Percentiles rank a stretch among this genome's conserved stretches.
Evolutionary conservation across 1,139 yeast genomes (phyloP).

Genomic region (Blastobotrys elegans): DNA sequence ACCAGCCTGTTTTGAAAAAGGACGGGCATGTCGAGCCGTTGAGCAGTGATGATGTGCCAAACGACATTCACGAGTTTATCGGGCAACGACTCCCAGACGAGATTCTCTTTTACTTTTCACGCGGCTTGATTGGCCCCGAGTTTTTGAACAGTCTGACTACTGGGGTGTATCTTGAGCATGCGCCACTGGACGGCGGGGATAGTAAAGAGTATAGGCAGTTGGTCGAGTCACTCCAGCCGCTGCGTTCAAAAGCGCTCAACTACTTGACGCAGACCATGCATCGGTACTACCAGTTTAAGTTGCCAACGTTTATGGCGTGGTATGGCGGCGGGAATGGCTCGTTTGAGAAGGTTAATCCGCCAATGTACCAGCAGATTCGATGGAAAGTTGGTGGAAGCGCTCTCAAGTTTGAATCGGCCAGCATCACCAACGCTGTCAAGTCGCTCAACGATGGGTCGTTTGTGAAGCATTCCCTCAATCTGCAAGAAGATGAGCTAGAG

Average conservation of each 20-base stretch:
- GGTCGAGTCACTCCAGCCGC: constrained; percentile 45
- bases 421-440: not conserved
- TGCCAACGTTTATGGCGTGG: constrained; percentile 45
- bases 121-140: constrained; percentile 67
- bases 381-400: constrained; percentile 21
- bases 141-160: constrained; percentile 53
- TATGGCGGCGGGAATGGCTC: constrained; percentile 40
- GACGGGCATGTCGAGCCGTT: constrained; percentile 67
- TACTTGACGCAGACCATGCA: constrained; percentile 69
- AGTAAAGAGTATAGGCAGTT: constrained; percentile 55
- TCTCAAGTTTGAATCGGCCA: constrained; percentile 7
- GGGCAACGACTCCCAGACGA: constrained; percentile 89
- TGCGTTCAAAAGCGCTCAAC: constrained; percentile 59
- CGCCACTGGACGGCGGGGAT: constrained; percentile 65
- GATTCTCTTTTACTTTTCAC: constrained; percentile 70
- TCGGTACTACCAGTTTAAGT: constrained; percentile 80
- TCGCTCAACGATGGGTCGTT: constrained; percentile 8
- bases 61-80: constrained; percentile 74
- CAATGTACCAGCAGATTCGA: constrained; percentile 21
- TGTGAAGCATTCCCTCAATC: constrained; percentile 1
- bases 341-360: constrained; percentile 22
- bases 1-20: constrained; percentile 64
- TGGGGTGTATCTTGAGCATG: constrained; percentile 58
- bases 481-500: not conserved
- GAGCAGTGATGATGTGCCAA: constrained; percentile 48